A percentile compares a stretch with the other conserved stretches of the same genome.
Conservation (phyloP, 2,329 filamentous ascomycete genomes). For the Cercospora brassicicola region DNA sequence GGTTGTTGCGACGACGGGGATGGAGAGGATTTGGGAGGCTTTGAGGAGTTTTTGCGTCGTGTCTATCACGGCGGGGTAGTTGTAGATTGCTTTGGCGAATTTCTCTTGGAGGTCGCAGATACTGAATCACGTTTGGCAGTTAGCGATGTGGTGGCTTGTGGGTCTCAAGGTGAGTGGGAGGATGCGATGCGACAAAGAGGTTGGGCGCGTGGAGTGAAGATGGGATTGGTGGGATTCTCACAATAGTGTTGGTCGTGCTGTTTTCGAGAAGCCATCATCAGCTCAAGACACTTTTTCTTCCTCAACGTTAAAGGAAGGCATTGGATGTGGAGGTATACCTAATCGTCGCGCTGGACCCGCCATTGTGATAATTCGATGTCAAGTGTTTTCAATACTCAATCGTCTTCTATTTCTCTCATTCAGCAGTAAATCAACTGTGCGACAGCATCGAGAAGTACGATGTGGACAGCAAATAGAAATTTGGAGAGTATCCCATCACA, state of each 20-base stretch:
- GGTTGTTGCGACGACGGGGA: slow-evolving; percentile 83
- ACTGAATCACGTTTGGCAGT: slow-evolving; percentile 49
- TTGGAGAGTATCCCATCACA: background rate
- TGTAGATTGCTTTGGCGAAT: slow-evolving; percentile 78
- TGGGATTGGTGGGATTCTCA: slow-evolving; percentile 15
- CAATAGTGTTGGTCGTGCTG: slow-evolving; percentile 24
- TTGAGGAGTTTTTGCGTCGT: slow-evolving; percentile 56
- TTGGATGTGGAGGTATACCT: slow-evolving; percentile 17
- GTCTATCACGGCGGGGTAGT: slow-evolving; percentile 72
- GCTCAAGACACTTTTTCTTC: background rate
- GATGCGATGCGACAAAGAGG: background rate
- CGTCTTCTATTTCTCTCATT: background rate
- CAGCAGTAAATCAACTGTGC: background rate
- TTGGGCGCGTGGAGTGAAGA: background rate
- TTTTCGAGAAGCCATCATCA: slow-evolving; percentile 8
- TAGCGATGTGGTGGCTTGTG: slow-evolving; percentile 7
- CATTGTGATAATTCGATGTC: slow-evolving; percentile 12
- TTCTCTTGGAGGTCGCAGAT: slow-evolving; percentile 95
- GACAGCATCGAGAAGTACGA: background rate
- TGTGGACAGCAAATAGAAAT: background rate
- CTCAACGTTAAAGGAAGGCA: background rate
- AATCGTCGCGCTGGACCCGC: slow-evolving; percentile 27
- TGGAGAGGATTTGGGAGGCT: slow-evolving; percentile 56
- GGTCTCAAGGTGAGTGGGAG: background rate
- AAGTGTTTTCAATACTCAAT: background rate